A percentile compares a stretch with the other conserved stretches of the same genome.
Conservation (phyloP, 192 early-diverging fungal species). For the Coemansia sp. region DNA sequence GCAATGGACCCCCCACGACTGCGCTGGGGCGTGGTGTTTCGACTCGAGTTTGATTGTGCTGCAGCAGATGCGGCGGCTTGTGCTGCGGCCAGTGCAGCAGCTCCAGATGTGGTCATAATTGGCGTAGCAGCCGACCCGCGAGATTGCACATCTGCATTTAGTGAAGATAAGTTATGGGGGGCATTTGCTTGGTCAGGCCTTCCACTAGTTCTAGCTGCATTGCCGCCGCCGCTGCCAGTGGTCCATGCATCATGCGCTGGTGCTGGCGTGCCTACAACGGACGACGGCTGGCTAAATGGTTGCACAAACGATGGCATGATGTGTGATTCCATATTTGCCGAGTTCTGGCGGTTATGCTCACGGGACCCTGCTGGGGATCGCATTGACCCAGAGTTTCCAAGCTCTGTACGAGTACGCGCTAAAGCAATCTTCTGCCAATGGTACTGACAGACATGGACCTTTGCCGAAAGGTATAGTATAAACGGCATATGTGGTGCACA, state of each 20-base stretch:
- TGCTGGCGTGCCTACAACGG: conserved; percentile 26
- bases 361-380: neutral
- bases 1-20: conserved; percentile 41
- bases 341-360: conserved; percentile 8
- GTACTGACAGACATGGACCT: conserved; percentile 54
- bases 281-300: conserved; percentile 47
- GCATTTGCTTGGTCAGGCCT: neutral
- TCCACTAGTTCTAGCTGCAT: neutral
- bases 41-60: conserved; percentile 28
- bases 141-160: neutral
- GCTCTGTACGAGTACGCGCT: conserved; percentile 35
- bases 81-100: conserved; percentile 50
- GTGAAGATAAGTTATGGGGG: neutral
- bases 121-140: conserved; percentile 24
- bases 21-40: conserved; percentile 45
- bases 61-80: conserved; percentile 33
- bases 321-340: conserved; percentile 32
- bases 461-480: conserved; percentile 46
- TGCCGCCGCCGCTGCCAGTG: neutral
- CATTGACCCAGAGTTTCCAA: neutral
- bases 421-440: conserved; percentile 55
- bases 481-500: conserved; percentile 56
- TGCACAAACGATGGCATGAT: conserved; percentile 47
- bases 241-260: conserved; percentile 25
- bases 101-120: conserved; percentile 50